A percentile compares a stretch with the other conserved stretches of the same genome.
These are phyloP conservation scores for Articulospora tetracladia DNA, from an alignment of 495 filamentous ascomycete genomes.

Conservation along the genomic window DNA sequence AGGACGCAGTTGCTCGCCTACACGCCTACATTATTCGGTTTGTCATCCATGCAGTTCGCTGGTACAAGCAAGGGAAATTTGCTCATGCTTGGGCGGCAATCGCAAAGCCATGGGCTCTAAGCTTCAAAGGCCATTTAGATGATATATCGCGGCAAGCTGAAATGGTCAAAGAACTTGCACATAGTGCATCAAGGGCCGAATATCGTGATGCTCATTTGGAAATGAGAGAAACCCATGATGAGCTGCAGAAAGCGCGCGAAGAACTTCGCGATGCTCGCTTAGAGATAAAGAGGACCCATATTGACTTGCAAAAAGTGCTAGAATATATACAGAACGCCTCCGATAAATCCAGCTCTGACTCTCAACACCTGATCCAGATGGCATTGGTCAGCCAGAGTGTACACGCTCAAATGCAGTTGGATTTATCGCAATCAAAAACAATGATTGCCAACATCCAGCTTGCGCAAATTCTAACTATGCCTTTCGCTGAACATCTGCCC, in stretches of 20 bases:
- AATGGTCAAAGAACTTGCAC: conserved; percentile 9
- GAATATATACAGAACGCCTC: too few relatives aligned
- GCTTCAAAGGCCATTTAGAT: conserved; percentile 26
- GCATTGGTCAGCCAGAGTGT: too few relatives aligned
- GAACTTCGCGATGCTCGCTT: background rate
- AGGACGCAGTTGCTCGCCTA: conserved; percentile 25
- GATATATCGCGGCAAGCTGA: conserved; percentile 21
- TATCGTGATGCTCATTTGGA: conserved; percentile 3
- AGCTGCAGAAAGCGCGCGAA: background rate
- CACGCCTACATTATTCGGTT: conserved; percentile 35
- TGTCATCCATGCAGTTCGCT: conserved; percentile 23
- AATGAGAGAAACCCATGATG: background rate
- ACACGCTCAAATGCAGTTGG: too few relatives aligned
- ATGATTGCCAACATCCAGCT: background rate
- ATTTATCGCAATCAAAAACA: too few relatives aligned
- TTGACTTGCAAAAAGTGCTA: too few relatives aligned
- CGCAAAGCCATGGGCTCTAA: conserved; percentile 21
- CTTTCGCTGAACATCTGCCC: background rate
- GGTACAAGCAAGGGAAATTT: conserved; percentile 30
- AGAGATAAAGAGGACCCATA: too few relatives aligned
- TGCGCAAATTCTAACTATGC: background rate
- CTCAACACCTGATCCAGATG: too few relatives aligned
- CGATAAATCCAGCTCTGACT: too few relatives aligned
- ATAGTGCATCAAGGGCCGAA: background rate
- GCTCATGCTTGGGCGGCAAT: conserved; percentile 22